Base-by-base conservation (phyloP, 78 protist species). In the Chrysochromulina parva region DNA sequence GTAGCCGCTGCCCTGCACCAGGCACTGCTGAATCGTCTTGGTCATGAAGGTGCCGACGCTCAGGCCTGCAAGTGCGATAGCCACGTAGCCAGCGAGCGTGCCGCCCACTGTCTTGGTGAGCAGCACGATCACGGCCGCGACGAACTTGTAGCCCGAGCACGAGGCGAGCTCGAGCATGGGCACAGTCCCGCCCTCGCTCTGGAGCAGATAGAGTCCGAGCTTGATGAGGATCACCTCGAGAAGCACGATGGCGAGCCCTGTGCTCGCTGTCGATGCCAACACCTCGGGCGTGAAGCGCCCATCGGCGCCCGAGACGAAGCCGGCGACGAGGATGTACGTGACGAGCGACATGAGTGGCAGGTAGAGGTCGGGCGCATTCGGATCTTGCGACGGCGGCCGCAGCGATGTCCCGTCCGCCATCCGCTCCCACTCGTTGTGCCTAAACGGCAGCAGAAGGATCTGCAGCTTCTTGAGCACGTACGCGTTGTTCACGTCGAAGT, bases 281-380 rank as follows among this genome's bases (percentile, higher is more conserved):
- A 80, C 66, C 50, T 93, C 96, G 52, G 94, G 96, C 19, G 93
- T 92, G 92, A 93, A 95, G 19, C 48, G 28, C 14, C 86, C 86
- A 47, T 53, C 14, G 87, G 80, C 69, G 28, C 95, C 96, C 90
- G 90, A 60, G 71, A 78, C 82, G 94, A 84, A 94, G 13, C 94
- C 96, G 62, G 26, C 53, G 53, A 95, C 62, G 53, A 96, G 90
- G 88, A 95, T 90, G 94, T 96, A 96, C 20, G 98, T 96, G 50
- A 96, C 94, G 47, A 94, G 90, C 22, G 96, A 94, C 97, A 97
- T 96, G 60, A 86, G 54, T 11, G 98, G 98, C 22, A 97, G 92
- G 84, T 97, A 97, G 48, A 97, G 93, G 80, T 97, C 98, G 28
- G 97, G 96, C 54, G 97, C 95, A 74, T 97, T 94, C 60, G 95